Evolutionary conservation across 805 yeast species (phyloP).

Genomic region (Zygosaccharomyces siamensis): DNA sequence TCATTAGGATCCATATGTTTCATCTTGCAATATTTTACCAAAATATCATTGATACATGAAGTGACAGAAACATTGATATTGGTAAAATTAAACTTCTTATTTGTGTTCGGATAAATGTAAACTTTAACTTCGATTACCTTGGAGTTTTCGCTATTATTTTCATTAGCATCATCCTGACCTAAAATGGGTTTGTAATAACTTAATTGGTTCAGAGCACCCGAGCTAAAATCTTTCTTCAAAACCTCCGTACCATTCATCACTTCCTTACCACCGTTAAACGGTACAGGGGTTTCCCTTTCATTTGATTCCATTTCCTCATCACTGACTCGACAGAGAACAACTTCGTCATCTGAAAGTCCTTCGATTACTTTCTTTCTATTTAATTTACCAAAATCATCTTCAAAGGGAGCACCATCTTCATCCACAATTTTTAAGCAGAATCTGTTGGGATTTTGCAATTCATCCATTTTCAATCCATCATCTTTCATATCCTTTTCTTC

Average conservation of each 20-base stretch:
- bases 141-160: constrained; percentile 25
- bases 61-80: constrained; percentile 33
- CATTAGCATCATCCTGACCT: constrained; percentile 17
- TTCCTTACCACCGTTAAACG: constrained; percentile 30
- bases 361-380: constrained; percentile 61
- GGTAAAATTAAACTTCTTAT: constrained; percentile 29
- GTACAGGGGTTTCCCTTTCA: constrained; percentile 51
- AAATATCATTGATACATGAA: constrained; percentile 36
- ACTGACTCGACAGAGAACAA: constrained; percentile 64
- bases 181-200: constrained; percentile 39
- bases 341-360: constrained; percentile 75
- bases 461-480: constrained; percentile 18
- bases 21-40: constrained; percentile 35
- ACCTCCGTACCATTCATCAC: constrained; percentile 6
- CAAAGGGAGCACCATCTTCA: constrained; percentile 91
- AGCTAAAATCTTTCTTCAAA: constrained; percentile 9
- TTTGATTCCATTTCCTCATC: constrained; percentile 45
- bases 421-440: constrained; percentile 65
- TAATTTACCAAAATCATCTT: constrained; percentile 81
- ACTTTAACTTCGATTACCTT: constrained; percentile 31
- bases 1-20: constrained; percentile 36
- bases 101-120: constrained; percentile 34
- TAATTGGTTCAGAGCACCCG: constrained; percentile 27
- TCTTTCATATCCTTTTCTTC: constrained; percentile 16
- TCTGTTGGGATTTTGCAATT: constrained; percentile 28